Percentiles rank a stretch among this genome's conserved stretches.
Evolutionary conservation across 805 yeast genomes (phyloP).

Genomic region (Zygoascus tannicola): DNA sequence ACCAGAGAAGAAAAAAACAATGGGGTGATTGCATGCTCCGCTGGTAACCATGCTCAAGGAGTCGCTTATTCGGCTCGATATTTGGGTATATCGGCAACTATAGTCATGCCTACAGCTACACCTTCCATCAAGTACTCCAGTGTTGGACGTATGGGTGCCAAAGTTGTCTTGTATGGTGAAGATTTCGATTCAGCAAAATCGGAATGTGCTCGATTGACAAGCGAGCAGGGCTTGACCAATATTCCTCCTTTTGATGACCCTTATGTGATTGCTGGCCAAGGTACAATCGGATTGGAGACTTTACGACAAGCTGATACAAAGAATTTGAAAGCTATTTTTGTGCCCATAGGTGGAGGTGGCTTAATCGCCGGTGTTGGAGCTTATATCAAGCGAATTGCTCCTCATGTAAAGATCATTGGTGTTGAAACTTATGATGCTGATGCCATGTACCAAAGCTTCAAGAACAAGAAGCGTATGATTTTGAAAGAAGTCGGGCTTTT

Average conservation of each 20-base stretch:
- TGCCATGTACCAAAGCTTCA: slow-evolving; percentile 69
- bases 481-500: slow-evolving; percentile 81
- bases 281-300: slow-evolving; percentile 90
- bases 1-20: slow-evolving; percentile 46
- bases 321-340: slow-evolving; percentile 75
- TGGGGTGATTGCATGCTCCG: slow-evolving; percentile 97
- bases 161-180: slow-evolving; percentile 86
- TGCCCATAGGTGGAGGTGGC: slow-evolving; percentile 98
- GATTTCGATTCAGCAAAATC: slow-evolving; percentile 92
- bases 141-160: slow-evolving; percentile 86
- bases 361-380: slow-evolving; percentile 83
- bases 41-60: slow-evolving; percentile 99
- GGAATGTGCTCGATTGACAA: slow-evolving; percentile 69
- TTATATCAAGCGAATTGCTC: slow-evolving; percentile 88
- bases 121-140: slow-evolving; percentile 91
- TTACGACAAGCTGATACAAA: slow-evolving; percentile 75
- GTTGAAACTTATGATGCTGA: slow-evolving; percentile 96
- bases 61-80: slow-evolving; percentile 87
- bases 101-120: slow-evolving; percentile 96
- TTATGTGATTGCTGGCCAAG: slow-evolving; percentile 97
- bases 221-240: slow-evolving; percentile 66
- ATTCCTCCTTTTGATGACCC: slow-evolving; percentile 99
- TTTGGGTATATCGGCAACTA: slow-evolving; percentile 84
- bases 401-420: slow-evolving; percentile 92
- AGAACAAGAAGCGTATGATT: slow-evolving; percentile 43